Evolutionary conservation across 108 stramenopile species (phyloP).

Genomic region (Nitzschia sp.): DNA sequence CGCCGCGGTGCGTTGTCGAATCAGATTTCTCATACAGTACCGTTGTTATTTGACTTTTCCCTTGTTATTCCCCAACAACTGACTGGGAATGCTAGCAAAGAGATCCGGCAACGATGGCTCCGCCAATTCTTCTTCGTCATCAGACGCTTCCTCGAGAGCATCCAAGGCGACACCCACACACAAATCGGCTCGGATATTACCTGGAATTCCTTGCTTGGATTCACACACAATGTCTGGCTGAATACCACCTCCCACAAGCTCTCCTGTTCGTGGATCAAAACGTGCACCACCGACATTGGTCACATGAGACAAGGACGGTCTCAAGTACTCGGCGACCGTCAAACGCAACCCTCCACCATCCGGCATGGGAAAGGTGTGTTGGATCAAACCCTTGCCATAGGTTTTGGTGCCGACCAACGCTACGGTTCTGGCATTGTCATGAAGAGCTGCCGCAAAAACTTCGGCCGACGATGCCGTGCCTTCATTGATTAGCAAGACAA

Average conservation of each 20-base stretch:
- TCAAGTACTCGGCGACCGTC: slow-evolving; percentile 86
- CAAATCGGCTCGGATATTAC: slow-evolving; percentile 74
- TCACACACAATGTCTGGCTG: slow-evolving; percentile 68
- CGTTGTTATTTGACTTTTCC: too few species aligned
- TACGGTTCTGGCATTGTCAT: slow-evolving; percentile 78
- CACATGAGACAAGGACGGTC: slow-evolving; percentile 75
- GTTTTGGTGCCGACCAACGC: slow-evolving; percentile 76
- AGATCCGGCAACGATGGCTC: neutral
- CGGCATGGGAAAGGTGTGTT: slow-evolving; percentile 89
- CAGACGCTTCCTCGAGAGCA: slow-evolving; percentile 53
- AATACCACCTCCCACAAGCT: slow-evolving; percentile 62
- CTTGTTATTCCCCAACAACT: neutral
- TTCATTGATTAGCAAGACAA: slow-evolving; percentile 84
- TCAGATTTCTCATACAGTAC: too few species aligned
- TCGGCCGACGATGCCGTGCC: slow-evolving; percentile 85
- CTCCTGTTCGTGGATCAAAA: slow-evolving; percentile 45
- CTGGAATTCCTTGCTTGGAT: slow-evolving; percentile 76
- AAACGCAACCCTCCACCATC: slow-evolving; percentile 85
- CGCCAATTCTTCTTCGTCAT: neutral
- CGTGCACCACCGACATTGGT: slow-evolving; percentile 68
- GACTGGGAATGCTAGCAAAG: neutral
- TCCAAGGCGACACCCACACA: slow-evolving; percentile 82
- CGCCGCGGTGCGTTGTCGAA: too few species aligned
- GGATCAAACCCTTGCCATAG: slow-evolving; percentile 82
- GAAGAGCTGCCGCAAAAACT: slow-evolving; percentile 76